Conservation (phyloP, 108 stramenopile genomes). For the Pseudonitzschia multiseries region DNA sequence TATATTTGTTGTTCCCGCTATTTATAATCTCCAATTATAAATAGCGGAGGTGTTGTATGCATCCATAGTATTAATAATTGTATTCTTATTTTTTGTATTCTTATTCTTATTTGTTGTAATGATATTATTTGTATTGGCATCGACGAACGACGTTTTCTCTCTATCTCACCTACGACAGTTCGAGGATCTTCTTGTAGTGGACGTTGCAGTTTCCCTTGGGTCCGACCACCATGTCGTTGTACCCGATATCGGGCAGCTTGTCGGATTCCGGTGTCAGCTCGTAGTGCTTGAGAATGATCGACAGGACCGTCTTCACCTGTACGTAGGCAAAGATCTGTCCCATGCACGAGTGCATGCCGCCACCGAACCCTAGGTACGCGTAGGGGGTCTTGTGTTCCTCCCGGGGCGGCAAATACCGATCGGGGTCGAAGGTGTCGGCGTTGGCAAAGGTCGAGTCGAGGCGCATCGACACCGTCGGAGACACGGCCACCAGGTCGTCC, state of each 20-base stretch:
- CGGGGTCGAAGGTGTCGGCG: slow-evolving; percentile 94
- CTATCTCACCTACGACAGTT: too few relatives aligned
- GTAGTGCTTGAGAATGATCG: slow-evolving; percentile 90
- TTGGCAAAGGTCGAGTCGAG: slow-evolving; percentile 89
- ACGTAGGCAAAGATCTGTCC: slow-evolving; percentile 98
- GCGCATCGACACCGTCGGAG: slow-evolving; percentile 92
- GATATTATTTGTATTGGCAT: too few relatives aligned
- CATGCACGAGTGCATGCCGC: slow-evolving; percentile 99
- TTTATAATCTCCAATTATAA: too few relatives aligned
- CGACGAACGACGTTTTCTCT: too few relatives aligned
- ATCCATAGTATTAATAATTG: too few relatives aligned
- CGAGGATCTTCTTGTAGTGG: slow-evolving; percentile 22
- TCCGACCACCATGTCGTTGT: slow-evolving; percentile 99
- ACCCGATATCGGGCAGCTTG: slow-evolving; percentile 88
- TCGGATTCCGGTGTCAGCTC: slow-evolving; percentile 85
- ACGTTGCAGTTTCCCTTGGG: slow-evolving; percentile 91
- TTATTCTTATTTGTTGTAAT: too few relatives aligned
- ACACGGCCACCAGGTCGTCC: slow-evolving; percentile 91
- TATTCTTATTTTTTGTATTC: too few relatives aligned
- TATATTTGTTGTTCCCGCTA: too few relatives aligned
- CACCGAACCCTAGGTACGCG: slow-evolving; percentile 97
- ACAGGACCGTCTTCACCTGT: slow-evolving; percentile 98
- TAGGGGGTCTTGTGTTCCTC: slow-evolving; percentile 97
- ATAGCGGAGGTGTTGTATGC: too few relatives aligned
- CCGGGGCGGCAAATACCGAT: slow-evolving; percentile 90